phyloP scores from a whole-genome alignment of 2,329 filamentous ascomycete genomes.

The Orbilia blumenaviensis region DNA sequence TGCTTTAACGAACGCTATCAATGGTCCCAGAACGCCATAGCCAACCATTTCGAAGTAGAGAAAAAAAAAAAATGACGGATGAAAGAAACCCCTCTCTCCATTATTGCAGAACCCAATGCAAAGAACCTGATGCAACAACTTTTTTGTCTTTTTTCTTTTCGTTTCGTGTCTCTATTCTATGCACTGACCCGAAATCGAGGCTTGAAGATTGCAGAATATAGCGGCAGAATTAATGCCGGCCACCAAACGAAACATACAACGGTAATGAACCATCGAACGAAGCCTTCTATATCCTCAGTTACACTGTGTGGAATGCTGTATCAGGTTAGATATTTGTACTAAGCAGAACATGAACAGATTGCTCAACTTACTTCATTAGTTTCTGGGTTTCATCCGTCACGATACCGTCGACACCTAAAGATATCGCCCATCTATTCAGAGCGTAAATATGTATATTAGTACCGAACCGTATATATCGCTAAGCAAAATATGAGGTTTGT shows the following conservation, averaged over 20 bases:
- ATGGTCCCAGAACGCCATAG: conserved; percentile 5
- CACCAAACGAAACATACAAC: conserved; percentile 42
- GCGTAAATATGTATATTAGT: background rate
- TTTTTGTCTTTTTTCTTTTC: background rate
- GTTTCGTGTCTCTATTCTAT: background rate
- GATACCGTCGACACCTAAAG: conserved; percentile 74
- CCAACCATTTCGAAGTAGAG: background rate
- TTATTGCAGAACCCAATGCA: background rate
- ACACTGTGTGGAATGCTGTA: conserved; percentile 10
- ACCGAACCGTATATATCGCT: background rate
- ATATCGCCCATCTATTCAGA: conserved; percentile 34
- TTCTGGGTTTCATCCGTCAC: conserved; percentile 82
- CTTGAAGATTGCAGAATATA: conserved; percentile 45
- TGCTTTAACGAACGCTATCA: background rate
- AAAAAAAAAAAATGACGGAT: no score
- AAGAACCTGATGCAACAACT: background rate
- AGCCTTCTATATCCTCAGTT: conserved; percentile 20
- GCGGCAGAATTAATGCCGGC: conserved; percentile 36
- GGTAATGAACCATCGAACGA: conserved; percentile 17
- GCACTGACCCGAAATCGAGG: conserved; percentile 32
- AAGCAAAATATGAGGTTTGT: background rate
- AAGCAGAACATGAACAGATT: background rate
- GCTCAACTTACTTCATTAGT: conserved; percentile 21
- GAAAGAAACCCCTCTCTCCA: background rate
- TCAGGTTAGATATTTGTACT: background rate